Evolutionary conservation across 805 yeast species (phyloP).

Genomic region (Candida quercuum): DNA sequence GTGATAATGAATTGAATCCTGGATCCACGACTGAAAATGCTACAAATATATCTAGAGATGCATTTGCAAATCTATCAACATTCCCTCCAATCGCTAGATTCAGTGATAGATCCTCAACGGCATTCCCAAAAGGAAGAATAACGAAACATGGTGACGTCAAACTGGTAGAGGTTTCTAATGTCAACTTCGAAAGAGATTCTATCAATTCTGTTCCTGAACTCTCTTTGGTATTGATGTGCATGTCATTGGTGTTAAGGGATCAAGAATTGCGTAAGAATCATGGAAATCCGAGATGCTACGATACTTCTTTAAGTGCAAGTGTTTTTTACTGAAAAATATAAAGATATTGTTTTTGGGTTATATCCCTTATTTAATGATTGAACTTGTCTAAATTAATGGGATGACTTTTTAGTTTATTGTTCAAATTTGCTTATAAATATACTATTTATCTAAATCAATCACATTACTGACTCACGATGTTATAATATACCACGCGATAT

Average conservation of each 20-base stretch:
- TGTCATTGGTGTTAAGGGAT: conserved; percentile 22
- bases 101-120: conserved; percentile 12
- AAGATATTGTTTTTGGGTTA: background rate
- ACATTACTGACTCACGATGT: too few relatives aligned
- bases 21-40: conserved; percentile 1
- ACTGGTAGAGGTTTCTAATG: conserved; percentile 15
- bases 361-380: too few relatives aligned
- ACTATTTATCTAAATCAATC: too few relatives aligned
- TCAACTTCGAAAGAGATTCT: conserved; percentile 5
- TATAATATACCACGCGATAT: too few relatives aligned
- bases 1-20: conserved; percentile 2
- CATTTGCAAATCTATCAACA: conserved; percentile 6
- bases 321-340: background rate
- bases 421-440: too few relatives aligned
- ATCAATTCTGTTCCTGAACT: conserved; percentile 13
- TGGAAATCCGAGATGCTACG: conserved; percentile 19
- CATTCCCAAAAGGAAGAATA: conserved; percentile 11
- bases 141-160: conserved; percentile 20
- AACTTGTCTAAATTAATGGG: too few relatives aligned
- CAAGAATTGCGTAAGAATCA: conserved; percentile 18
- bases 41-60: background rate
- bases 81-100: conserved; percentile 21
- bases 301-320: conserved; percentile 9
- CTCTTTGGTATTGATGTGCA: conserved; percentile 18
- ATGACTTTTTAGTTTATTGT: too few relatives aligned